phyloP scores from a whole-genome alignment of 345 rosid species.

The Eucalyptus pauciflora region DNA sequence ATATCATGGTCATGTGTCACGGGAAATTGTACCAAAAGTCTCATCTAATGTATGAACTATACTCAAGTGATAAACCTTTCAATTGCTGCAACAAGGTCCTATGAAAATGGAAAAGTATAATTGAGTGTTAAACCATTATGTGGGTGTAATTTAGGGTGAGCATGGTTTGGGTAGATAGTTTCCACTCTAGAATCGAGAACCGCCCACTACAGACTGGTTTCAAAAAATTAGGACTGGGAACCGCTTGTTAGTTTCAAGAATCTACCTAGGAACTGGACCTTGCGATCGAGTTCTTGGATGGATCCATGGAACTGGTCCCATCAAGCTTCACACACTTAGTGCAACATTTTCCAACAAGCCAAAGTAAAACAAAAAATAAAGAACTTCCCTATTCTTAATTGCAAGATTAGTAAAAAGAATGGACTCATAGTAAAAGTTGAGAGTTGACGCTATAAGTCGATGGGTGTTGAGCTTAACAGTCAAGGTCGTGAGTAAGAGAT shows the following conservation, averaged over 20 bases:
- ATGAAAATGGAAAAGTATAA: background rate
- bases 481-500: too few relatives aligned
- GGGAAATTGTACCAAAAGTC: background rate
- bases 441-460: fast-evolving
- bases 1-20: background rate
- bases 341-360: too few relatives aligned
- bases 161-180: too few relatives aligned
- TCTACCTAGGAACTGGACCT: fast-evolving
- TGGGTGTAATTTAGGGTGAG: background rate
- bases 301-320: too few relatives aligned
- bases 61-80: background rate
- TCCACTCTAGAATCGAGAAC: too few relatives aligned
- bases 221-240: too few relatives aligned
- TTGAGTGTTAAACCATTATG: background rate
- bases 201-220: fast-evolving
- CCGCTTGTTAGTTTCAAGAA: fast-evolving
- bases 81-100: background rate
- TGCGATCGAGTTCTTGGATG: fast-evolving
- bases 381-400: too few relatives aligned
- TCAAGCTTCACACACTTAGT: too few relatives aligned
- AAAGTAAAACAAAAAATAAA: too few relatives aligned
- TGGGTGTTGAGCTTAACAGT: too few relatives aligned
- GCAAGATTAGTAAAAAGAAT: too few relatives aligned
- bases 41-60: background rate
- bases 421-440: too few relatives aligned